Evolutionary conservation across 2,329 filamentous ascomycete genomes (phyloP).

Genomic region (Oidium heveae): DNA sequence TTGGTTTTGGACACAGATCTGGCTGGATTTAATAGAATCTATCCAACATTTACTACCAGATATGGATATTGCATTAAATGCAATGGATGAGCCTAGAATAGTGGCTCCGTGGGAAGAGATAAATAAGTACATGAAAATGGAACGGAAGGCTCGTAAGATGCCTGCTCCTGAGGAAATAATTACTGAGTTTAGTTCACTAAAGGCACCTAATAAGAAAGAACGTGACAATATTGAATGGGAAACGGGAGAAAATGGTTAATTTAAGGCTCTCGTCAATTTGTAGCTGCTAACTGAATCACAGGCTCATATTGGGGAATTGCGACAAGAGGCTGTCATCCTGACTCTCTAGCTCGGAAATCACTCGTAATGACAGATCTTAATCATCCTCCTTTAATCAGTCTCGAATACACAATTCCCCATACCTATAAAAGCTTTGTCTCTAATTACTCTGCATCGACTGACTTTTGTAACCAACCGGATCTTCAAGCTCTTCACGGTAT

Average conservation of each 20-base stretch:
- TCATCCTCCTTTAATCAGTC: conserved; percentile 22
- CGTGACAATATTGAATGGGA: conserved; percentile 1
- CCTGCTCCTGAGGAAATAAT: conserved; percentile 30
- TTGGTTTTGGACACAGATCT: conserved; percentile 19
- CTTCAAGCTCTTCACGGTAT: conserved; percentile 27
- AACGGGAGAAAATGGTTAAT: background rate
- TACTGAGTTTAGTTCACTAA: conserved; percentile 23
- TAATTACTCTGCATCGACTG: conserved; percentile 19
- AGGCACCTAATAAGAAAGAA: conserved; percentile 14
- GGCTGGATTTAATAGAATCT: conserved; percentile 14
- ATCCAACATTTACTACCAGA: conserved; percentile 31
- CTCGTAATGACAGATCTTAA: conserved; percentile 20
- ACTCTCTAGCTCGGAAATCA: conserved; percentile 30
- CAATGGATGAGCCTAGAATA: conserved; percentile 37
- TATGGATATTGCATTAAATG: conserved; percentile 40
- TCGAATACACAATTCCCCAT: conserved; percentile 19
- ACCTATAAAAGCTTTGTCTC: conserved; percentile 17
- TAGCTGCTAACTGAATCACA: conserved; percentile 22
- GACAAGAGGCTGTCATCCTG: conserved; percentile 33
- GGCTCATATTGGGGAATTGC: conserved; percentile 29
- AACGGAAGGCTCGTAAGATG: conserved; percentile 20
- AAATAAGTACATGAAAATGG: conserved; percentile 22
- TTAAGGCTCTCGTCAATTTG: conserved; percentile 11
- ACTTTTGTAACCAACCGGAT: conserved; percentile 26
- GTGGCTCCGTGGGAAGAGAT: conserved; percentile 31